Percentiles rank a stretch among this genome's conserved stretches.
Evolutionary conservation across 306 rosid genomes (phyloP).

Genomic region (Sphenostylis stenocarpa): DNA sequence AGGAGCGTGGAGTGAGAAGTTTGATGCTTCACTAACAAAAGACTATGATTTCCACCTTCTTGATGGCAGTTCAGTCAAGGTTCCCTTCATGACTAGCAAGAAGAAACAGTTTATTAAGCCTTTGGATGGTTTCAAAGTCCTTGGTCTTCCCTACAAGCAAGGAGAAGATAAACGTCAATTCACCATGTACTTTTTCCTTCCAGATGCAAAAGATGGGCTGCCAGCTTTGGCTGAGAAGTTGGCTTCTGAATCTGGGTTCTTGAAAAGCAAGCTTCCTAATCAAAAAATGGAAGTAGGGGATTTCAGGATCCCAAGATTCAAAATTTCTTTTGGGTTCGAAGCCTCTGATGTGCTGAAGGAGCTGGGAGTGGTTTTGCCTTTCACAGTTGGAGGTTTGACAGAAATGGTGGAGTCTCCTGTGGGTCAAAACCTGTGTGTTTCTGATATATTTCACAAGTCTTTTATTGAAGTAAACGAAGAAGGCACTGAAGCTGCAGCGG

Average conservation of each 20-base stretch:
- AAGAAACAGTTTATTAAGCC: conserved; percentile 46
- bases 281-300: conserved; percentile 51
- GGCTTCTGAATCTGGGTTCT: conserved; percentile 52
- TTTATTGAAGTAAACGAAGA: conserved; percentile 85
- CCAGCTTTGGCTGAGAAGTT: conserved; percentile 61
- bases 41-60: conserved; percentile 63
- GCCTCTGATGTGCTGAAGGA: conserved; percentile 50
- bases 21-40: conserved; percentile 59
- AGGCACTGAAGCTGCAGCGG: conserved; percentile 89
- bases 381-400: conserved; percentile 55
- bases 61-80: conserved; percentile 56
- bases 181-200: conserved; percentile 75
- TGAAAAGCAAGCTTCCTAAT: conserved; percentile 55
- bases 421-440: conserved; percentile 48
- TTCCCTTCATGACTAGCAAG: conserved; percentile 74
- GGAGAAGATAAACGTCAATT: conserved; percentile 65
- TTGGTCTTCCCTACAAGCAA: conserved; percentile 64
- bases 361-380: conserved; percentile 70
- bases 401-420: conserved; percentile 67
- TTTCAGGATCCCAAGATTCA: conserved; percentile 74
- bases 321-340: conserved; percentile 70
- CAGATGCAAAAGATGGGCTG: conserved; percentile 66
- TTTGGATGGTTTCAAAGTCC: conserved; percentile 66
- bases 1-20: conserved; percentile 69
- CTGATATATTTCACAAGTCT: conserved; percentile 60